Percentiles rank a stretch among this genome's conserved stretches.
These are phyloP conservation scores for Alternaria dauci DNA, from an alignment of 2,329 filamentous ascomycete species.

Conservation along the genomic window DNA sequence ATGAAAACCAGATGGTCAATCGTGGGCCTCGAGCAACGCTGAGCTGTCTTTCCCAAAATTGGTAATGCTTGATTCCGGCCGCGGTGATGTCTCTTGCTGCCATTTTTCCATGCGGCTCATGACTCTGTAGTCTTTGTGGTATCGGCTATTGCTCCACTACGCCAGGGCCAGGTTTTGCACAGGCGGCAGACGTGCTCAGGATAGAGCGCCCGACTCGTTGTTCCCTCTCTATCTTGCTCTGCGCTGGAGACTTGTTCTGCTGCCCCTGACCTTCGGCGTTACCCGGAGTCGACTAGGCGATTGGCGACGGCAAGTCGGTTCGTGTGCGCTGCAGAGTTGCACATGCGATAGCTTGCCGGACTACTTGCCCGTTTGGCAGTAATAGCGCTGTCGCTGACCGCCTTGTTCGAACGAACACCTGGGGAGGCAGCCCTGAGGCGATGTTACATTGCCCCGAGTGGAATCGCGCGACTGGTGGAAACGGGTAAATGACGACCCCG, in stretches of 20 bases:
- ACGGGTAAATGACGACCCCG: background rate
- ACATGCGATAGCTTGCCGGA: constrained; percentile 7
- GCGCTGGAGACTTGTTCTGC: background rate
- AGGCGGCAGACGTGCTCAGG: background rate
- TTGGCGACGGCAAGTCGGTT: background rate
- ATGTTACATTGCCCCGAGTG: background rate
- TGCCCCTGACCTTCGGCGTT: constrained; percentile 1
- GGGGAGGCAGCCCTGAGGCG: background rate
- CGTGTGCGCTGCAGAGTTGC: background rate
- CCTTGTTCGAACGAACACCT: constrained; percentile 5
- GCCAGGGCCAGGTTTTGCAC: background rate
- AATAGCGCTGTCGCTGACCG: constrained; percentile 11
- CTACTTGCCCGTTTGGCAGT: constrained; percentile 15
- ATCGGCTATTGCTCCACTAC: background rate
- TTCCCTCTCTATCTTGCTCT: background rate
- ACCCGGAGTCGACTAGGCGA: constrained; percentile 8
- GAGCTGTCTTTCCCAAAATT: background rate
- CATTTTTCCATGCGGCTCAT: background rate
- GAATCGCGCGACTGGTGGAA: constrained; percentile 13
- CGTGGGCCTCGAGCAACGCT: background rate
- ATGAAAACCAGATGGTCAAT: background rate
- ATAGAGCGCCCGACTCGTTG: background rate
- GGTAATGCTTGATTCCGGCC: background rate
- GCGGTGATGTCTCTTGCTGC: background rate
- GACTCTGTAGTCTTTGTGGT: background rate